Evolutionary conservation across 2,329 filamentous ascomycete species (phyloP), one percentile per base, ranked within the genome.

Genomic region (Simplicillium aogashimaense): DNA sequence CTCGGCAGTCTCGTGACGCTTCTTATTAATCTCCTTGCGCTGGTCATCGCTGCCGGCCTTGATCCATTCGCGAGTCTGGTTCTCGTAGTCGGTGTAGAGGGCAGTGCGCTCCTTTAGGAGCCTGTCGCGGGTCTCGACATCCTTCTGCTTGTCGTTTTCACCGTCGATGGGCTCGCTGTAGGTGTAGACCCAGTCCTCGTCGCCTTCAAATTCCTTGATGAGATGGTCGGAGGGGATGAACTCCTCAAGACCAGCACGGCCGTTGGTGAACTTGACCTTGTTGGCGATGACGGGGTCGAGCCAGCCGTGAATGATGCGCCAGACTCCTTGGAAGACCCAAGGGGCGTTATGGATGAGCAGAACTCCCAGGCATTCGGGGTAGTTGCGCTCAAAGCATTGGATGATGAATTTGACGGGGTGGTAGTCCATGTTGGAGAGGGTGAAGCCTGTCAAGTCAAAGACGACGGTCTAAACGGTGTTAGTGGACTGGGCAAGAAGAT

Each of bases 331-430:
- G 67, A 95, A 95, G 37, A 94, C 68, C 87, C 88, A 94, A 5
- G 88, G 88, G 1, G 88, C 80, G 59, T 92, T 92, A 68, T 95
- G 88, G 29, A 95, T 84, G 32, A 94, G 72, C 3, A 94, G 83
- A 3, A 81, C 73, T 29, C 87, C 88, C 1, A 95, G 70, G 36
- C 78, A 87, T 59, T 95, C 88, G 2, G 88, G 88, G 52, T 94
- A 95, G 59, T 95, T 94, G 43, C 88, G 88, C 65, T 95, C 88
- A 57, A 95, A 94, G 60, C 86, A 92, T 61, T 92, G 90, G 63
- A 95, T 92, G 80, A 95, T 92, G 64, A 94, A 95, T 54, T 92
- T 94, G 41, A 95, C 83, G 1, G 88, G 88, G 0, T 83, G 75
- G 58, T 94, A 94, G 61, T 95, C 88, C 87, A 95, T 94, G 62